A percentile compares a stretch with the other conserved stretches of the same genome.
Conservation (phyloP, 2,329 filamentous ascomycete species). For the Coniella lustricola region DNA sequence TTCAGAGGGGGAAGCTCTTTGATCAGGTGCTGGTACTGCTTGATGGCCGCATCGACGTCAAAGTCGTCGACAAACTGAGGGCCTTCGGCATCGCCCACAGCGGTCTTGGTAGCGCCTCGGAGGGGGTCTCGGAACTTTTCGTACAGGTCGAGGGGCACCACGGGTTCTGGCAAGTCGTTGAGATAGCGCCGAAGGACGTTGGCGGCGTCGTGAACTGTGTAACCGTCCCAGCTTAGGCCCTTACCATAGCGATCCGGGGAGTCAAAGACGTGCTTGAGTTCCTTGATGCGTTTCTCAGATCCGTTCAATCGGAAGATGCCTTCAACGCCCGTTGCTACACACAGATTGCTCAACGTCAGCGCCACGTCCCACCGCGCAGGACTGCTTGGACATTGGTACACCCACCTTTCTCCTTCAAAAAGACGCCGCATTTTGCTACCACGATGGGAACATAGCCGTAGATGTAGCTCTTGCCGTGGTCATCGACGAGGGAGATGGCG, state of each 20-base stretch:
- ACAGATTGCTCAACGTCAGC: conserved; percentile 17
- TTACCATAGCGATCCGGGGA: conserved; percentile 95
- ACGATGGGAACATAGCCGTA: conserved; percentile 98
- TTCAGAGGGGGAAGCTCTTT: conserved; percentile 90
- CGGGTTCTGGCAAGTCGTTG: conserved; percentile 92
- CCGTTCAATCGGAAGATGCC: conserved; percentile 95
- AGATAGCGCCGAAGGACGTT: conserved; percentile 94
- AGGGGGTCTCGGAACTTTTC: conserved; percentile 84
- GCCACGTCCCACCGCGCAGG: neutral
- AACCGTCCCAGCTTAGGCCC: conserved; percentile 92
- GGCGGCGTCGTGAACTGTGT: conserved; percentile 96
- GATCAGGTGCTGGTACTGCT: conserved; percentile 80
- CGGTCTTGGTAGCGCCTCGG: conserved; percentile 62
- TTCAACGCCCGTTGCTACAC: conserved; percentile 79
- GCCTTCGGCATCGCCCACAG: conserved; percentile 61
- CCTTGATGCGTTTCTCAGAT: conserved; percentile 97
- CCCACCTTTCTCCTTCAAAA: conserved; percentile 93
- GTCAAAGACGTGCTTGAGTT: conserved; percentile 85
- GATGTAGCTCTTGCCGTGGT: conserved; percentile 89
- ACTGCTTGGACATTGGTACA: conserved; percentile 13
- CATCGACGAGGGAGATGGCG: conserved; percentile 90
- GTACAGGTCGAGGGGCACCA: conserved; percentile 90
- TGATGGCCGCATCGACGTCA: conserved; percentile 68
- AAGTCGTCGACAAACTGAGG: conserved; percentile 68
- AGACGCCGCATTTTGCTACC: conserved; percentile 96